phyloP scores from a whole-genome alignment of 768 basidiomycete genomes.

The Lentinula edodes region DNA sequence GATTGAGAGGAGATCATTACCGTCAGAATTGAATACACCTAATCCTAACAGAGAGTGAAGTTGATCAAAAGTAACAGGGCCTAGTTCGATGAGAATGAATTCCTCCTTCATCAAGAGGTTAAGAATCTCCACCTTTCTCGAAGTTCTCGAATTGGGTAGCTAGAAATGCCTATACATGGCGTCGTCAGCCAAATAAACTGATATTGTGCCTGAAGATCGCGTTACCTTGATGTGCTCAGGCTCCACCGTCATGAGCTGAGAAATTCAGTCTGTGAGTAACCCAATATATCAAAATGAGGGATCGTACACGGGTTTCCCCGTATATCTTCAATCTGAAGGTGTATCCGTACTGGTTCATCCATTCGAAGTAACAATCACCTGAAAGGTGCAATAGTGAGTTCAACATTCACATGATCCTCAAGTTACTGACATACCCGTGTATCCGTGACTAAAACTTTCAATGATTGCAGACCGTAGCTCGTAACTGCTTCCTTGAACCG shows the following conservation, averaged over 20 bases:
- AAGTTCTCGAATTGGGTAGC: slow-evolving; percentile 33
- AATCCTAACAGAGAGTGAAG: slow-evolving; percentile 37
- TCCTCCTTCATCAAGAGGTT: slow-evolving; percentile 4
- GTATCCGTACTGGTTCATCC: slow-evolving; percentile 4
- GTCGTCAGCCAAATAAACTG: not conserved
- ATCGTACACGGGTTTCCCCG: slow-evolving; percentile 1
- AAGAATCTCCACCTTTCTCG: slow-evolving; percentile 20
- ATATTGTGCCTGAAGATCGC: not conserved
- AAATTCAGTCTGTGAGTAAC: not conserved
- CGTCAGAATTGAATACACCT: slow-evolving; percentile 45
- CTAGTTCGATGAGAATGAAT: slow-evolving; percentile 4
- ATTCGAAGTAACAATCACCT: slow-evolving; percentile 4
- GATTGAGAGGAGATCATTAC: not conserved
- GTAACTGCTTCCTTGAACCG: not conserved
- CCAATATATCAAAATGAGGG: not conserved
- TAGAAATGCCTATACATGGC: slow-evolving; percentile 21
- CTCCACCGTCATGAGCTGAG: slow-evolving; percentile 12
- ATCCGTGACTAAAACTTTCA: not conserved
- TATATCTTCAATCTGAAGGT: not conserved
- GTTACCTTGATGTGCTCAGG: slow-evolving; percentile 22
- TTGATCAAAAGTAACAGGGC: slow-evolving; percentile 12
- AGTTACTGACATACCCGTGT: not conserved
- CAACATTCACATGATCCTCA: not conserved
- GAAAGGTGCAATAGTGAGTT: not conserved
- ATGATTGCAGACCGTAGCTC: not conserved